Evolutionary conservation across 2,329 filamentous ascomycete genomes (phyloP).

Genomic region (Polychaeton citri): DNA sequence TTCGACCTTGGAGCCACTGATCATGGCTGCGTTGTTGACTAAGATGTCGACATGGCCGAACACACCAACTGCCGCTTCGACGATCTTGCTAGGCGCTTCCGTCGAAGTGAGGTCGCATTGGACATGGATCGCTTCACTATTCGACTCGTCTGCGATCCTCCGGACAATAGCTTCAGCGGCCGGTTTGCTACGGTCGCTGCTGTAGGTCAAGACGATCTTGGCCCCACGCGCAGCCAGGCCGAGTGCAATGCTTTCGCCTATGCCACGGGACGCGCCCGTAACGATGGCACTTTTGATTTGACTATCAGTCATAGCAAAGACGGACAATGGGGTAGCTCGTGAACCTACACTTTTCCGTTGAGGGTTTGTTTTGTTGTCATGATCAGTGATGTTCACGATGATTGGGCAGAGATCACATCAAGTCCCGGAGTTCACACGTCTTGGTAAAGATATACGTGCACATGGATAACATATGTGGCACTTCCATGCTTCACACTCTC

Average conservation of each 20-base stretch:
- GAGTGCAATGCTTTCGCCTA: conserved; percentile 35
- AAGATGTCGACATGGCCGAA: conserved; percentile 35
- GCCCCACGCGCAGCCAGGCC: conserved; percentile 35
- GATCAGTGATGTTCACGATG: too few relatives aligned
- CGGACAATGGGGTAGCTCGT: background rate
- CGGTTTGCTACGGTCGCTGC: conserved; percentile 25
- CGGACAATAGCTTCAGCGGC: conserved; percentile 21
- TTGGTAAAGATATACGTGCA: too few relatives aligned
- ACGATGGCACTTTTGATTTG: conserved; percentile 32
- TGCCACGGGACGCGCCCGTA: conserved; percentile 36
- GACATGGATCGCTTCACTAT: conserved; percentile 24
- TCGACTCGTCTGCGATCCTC: conserved; percentile 22
- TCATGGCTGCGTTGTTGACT: conserved; percentile 28
- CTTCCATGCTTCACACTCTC: too few relatives aligned
- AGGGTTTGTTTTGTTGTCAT: too few relatives aligned
- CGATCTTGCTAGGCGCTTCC: conserved; percentile 23
- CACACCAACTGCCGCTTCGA: conserved; percentile 21
- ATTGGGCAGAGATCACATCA: too few relatives aligned
- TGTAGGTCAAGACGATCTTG: conserved; percentile 32
- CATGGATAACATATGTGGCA: too few relatives aligned
- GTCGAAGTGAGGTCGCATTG: conserved; percentile 27
- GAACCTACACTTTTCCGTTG: conserved; percentile 1
- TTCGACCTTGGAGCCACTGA: conserved; percentile 15
- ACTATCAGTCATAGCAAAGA: conserved; percentile 10
- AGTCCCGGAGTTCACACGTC: too few relatives aligned